Evolutionary conservation across 495 filamentous ascomycete genomes (phyloP).

Genomic region (Podospora australis): DNA sequence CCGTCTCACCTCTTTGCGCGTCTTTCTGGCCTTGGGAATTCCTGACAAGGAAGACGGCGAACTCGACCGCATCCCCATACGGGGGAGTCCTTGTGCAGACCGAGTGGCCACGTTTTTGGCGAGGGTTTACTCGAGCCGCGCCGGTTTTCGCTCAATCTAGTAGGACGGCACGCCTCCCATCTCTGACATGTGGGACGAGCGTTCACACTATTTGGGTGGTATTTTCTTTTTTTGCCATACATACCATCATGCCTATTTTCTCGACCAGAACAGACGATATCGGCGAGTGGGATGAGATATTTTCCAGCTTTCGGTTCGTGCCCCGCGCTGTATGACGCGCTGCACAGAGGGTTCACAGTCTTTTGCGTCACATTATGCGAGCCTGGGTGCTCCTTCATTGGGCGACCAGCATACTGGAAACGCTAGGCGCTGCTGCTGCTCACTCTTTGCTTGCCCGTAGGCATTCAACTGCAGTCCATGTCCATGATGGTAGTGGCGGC

Average conservation of each 20-base stretch:
- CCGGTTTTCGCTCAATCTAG: slow-evolving; percentile 17
- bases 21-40: background rate
- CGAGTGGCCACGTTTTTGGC: slow-evolving; percentile 19
- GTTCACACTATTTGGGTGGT: slow-evolving; percentile 4
- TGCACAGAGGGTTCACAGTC: background rate
- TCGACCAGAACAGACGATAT: background rate
- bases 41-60: slow-evolving; percentile 6
- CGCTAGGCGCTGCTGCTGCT: slow-evolving; percentile 2
- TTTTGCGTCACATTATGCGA: background rate
- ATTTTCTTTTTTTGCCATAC: slow-evolving; percentile 8
- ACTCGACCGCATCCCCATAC: slow-evolving; percentile 5
- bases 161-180: slow-evolving; percentile 10
- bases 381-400: background rate
- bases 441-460: too few relatives aligned
- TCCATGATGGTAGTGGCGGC: slow-evolving; percentile 1
- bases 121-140: slow-evolving; percentile 11
- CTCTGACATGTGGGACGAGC: slow-evolving; percentile 2
- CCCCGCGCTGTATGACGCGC: too few relatives aligned
- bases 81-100: slow-evolving; percentile 10
- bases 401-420: background rate
- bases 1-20: slow-evolving; percentile 11
- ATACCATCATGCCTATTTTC: slow-evolving; percentile 2
- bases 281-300: slow-evolving; percentile 5
- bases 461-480: background rate
- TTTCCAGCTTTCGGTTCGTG: background rate